Base-by-base conservation (phyloP, 202 grass and related monocot species). In the Carex arenaria region DNA sequence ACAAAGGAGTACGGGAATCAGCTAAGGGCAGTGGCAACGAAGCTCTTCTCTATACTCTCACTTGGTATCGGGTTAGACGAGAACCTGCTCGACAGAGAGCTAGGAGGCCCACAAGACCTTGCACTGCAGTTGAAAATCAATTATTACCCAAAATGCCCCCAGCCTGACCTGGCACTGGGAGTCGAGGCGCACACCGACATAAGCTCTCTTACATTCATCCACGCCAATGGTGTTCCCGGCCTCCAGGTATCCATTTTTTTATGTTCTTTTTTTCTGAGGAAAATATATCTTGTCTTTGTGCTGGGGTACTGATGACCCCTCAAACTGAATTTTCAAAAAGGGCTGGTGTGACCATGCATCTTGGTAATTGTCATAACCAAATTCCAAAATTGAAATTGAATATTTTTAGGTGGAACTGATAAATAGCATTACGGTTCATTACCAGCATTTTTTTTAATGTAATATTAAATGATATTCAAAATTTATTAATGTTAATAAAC, bases 111-210 rank as follows among this genome's bases (percentile, higher is more conserved):
- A 0, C 69, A 86, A 0, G 89, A 90, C 54, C 85, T 94, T 18
- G 30, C 80, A 3, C 85, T 94, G n/a, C 90, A 97, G 85, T 10
- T 97, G 28, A 97, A 97, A 89, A 97, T 97, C 56, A 97, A 97
- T 86, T 97, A 97, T 85, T 97, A 97, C 88, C 94, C 94, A 0
- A 42, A 36, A 38, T 97, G 94, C 92, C 90, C 92, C 31, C 92
- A 85, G 88, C 94, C 94, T 2, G 87, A 97, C 52, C 90, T 97
- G 5, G 94, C 88, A 47, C 54, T 97, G 1, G 92, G 94, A 67
- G 88, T 97, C 0, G 94, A 97, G 85, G 87, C 90, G 34, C 94
- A 94, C 87, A 97, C 94, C 7, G 92, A 97, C 76, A 60, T 97
- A 36, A 90, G 88, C 92, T 82, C 88, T 0, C 91, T 97, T 64